A percentile compares a stretch with the other conserved stretches of the same genome.
These are phyloP conservation scores for Zea luxurians DNA, from an alignment of 176 grass and related monocot genomes.

Conservation along the genomic window DNA sequence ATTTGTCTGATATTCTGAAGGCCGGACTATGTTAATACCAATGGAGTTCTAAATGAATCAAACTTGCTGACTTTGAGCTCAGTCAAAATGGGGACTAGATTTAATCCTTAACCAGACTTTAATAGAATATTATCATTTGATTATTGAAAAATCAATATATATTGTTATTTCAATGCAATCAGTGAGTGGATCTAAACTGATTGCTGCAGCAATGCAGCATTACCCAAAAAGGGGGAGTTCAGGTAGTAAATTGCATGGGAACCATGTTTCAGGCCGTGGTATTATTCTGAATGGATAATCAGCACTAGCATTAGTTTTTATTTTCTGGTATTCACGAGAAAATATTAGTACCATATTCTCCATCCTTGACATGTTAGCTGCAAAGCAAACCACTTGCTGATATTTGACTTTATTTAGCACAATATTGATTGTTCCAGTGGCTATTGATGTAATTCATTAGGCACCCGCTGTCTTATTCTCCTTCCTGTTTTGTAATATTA, in stretches of 20 bases:
- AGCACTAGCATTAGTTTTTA: background rate
- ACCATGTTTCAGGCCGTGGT: background rate
- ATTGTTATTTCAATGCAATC: background rate
- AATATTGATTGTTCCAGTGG: background rate
- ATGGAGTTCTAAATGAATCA: background rate
- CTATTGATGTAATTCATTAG: background rate
- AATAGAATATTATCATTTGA: background rate
- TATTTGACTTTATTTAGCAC: background rate
- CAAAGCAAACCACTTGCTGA: background rate
- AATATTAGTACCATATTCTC: background rate
- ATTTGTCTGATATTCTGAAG: background rate
- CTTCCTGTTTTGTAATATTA: background rate
- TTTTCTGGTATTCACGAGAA: background rate
- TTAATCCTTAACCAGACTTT: background rate
- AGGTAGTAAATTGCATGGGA: background rate
- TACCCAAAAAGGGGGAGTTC: background rate
- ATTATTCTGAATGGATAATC: background rate
- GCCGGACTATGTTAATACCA: background rate
- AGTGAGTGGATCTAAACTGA: background rate
- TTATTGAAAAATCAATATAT: background rate
- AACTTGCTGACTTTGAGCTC: background rate
- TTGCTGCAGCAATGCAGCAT: background rate
- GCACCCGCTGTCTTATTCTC: background rate
- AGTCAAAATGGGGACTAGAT: background rate
- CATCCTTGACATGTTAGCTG: background rate